A percentile compares a stretch with the other conserved stretches of the same genome.
phyloP scores from a whole-genome alignment of 1,284 basidiomycete genomes.

The Cystobasidium sp. region DNA sequence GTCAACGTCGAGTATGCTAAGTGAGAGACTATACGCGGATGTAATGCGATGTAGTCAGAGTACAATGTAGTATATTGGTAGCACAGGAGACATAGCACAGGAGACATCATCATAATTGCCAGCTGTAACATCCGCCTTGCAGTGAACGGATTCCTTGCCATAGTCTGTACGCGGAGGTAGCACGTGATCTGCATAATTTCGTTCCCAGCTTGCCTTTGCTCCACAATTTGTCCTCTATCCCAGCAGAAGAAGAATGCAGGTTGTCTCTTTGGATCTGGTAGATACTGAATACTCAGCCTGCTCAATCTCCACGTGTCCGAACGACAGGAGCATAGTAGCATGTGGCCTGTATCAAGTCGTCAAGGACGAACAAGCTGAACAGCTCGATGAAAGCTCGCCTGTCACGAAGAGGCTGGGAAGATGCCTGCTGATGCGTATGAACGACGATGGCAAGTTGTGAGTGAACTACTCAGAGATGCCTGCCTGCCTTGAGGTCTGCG shows the following conservation, averaged over 20 bases:
- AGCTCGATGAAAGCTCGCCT: slow-evolving; percentile 46
- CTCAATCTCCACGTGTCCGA: slow-evolving; percentile 84
- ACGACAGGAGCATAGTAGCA: slow-evolving; percentile 69
- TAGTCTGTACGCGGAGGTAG: background rate
- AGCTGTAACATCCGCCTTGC: too few species aligned
- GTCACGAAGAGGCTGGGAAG: slow-evolving; percentile 65
- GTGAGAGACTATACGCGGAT: slow-evolving; percentile 2
- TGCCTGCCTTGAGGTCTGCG: background rate
- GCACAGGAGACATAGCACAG: too few species aligned
- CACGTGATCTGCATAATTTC: slow-evolving; percentile 8
- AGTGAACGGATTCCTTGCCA: background rate
- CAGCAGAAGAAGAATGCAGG: background rate
- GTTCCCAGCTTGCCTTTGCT: background rate
- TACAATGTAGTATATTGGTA: background rate
- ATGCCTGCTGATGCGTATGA: slow-evolving; percentile 70
- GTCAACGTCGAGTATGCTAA: slow-evolving; percentile 35
- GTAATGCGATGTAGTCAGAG: background rate
- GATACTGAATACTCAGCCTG: slow-evolving; percentile 86
- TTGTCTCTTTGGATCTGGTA: slow-evolving; percentile 53
- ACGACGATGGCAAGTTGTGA: slow-evolving; percentile 55
- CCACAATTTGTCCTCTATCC: background rate
- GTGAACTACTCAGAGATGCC: background rate
- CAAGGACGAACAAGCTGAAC: slow-evolving; percentile 51
- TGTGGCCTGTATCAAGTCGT: slow-evolving; percentile 86
- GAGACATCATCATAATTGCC: too few species aligned